These are phyloP conservation scores for Neonectria punicea DNA, from an alignment of 2,329 filamentous ascomycete genomes.

Conservation along the genomic window DNA sequence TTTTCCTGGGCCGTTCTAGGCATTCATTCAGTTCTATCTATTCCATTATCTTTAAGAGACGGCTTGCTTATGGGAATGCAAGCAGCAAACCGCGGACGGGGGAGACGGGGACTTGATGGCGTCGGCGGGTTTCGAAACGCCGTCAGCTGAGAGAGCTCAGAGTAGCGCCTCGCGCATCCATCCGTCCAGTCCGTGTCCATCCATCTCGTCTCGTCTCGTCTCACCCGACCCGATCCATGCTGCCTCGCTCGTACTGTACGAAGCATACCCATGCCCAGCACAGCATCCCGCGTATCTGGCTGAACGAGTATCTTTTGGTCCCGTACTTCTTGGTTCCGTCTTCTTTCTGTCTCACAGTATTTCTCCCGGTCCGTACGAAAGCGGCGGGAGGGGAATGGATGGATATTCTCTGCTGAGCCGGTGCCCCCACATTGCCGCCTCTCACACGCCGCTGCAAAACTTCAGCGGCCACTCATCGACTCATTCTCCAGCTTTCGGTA, in stretches of 20 bases:
- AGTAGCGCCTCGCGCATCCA: slow-evolving; percentile 32
- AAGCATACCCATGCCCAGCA: neutral
- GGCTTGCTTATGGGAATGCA: too few relatives aligned
- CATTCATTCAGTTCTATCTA: neutral
- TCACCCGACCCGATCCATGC: slow-evolving; percentile 34
- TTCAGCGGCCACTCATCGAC: slow-evolving; percentile 18
- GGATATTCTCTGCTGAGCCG: too few relatives aligned
- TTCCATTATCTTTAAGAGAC: slow-evolving; percentile 4
- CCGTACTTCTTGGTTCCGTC: neutral
- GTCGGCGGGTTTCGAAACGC: slow-evolving; percentile 18
- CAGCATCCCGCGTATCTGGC: neutral
- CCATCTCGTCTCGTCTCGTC: slow-evolving; percentile 34
- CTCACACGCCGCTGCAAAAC: slow-evolving; percentile 9
- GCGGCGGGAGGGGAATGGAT: too few relatives aligned
- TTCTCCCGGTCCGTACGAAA: too few relatives aligned
- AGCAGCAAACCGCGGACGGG: too few relatives aligned
- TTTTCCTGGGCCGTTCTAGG: neutral
- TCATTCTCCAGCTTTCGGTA: slow-evolving; percentile 20
- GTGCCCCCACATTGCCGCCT: neutral
- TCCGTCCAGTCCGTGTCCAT: neutral
- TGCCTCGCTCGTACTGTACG: neutral
- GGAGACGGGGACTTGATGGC: too few relatives aligned
- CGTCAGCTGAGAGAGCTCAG: slow-evolving; percentile 38
- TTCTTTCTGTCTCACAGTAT: too few relatives aligned
- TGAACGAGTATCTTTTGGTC: neutral